Evolutionary conservation across 1,284 basidiomycete species (phyloP).

Genomic region (Rhodotorula mucilaginosa): DNA sequence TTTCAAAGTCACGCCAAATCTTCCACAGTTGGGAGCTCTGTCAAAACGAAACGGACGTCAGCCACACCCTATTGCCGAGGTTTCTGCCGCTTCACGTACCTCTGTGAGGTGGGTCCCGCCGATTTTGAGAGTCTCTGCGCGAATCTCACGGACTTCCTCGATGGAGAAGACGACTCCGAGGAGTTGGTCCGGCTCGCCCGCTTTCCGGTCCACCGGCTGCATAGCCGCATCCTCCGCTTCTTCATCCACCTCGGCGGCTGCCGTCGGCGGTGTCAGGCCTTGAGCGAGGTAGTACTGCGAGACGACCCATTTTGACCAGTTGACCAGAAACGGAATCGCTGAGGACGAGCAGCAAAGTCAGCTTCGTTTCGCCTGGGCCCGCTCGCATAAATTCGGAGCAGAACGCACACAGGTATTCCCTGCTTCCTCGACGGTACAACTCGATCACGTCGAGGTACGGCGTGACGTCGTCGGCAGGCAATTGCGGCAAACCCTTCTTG

Average conservation of each 20-base stretch:
- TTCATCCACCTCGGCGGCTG: constrained; percentile 4
- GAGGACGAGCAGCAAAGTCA: background rate
- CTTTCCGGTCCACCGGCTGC: constrained; percentile 21
- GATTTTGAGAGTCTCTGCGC: constrained; percentile 14
- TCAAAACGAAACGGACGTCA: too few relatives aligned
- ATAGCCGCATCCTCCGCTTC: constrained; percentile 29
- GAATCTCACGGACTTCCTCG: constrained; percentile 20
- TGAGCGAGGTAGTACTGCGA: constrained; percentile 31
- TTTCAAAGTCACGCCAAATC: constrained; percentile 68
- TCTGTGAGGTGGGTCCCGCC: constrained; percentile 23
- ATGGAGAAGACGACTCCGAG: constrained; percentile 32
- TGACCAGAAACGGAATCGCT: constrained; percentile 35
- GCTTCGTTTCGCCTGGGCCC: background rate
- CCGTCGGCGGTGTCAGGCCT: constrained; percentile 25
- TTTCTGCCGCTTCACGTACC: constrained; percentile 2
- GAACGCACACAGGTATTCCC: constrained; percentile 34
- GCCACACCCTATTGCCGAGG: rapidly evolving
- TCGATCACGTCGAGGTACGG: constrained; percentile 37
- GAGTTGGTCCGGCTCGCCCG: constrained; percentile 35
- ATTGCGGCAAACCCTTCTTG: constrained; percentile 14
- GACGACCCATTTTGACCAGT: constrained; percentile 34
- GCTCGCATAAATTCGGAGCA: background rate
- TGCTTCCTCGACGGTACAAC: constrained; percentile 35
- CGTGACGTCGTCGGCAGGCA: constrained; percentile 16
- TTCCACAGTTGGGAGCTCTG: constrained; percentile 74